Base-by-base conservation (phyloP, 805 yeast genomes). In the Ogataea paraovalis region DNA sequence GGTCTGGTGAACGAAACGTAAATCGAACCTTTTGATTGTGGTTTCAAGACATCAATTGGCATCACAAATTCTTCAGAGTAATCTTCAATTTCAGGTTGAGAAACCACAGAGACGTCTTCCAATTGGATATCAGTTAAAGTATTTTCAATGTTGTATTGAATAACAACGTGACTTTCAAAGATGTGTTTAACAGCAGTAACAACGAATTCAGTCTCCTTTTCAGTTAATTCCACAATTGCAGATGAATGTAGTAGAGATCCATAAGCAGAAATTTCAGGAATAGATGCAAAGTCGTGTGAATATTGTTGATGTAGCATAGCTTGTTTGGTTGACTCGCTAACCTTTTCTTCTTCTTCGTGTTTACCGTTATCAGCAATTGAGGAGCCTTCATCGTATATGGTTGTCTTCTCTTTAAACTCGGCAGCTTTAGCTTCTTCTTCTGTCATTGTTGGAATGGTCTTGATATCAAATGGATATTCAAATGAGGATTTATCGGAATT, bases 121-220 rank as follows among this genome's bases (percentile, higher is more conserved):
- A 92, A 74, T 33, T 86, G 79, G 47, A 84, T 79, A 58, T 85
- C 94, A 20, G 80, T 77, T 62, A 90, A 76, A 3, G 98, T 94
- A 71, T 94, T 94, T 49, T 84, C 78, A 54, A 94, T 79, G 54
- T 85, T 82, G 68, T 79, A 92, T 71, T 92, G 97, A 54, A 90
- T 68, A 28, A 83, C 80, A 52, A 92, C 80, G 59, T 86, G 83
- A 14, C 79, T 72, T 51, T 80, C 80, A 68, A 87, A 94, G 47
- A 91, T 69, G 65, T 91, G 98, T 67, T 88, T 91, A 47, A 87
- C 74, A 32, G 85, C 91, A 44, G 76, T 77, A 50, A 94, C 96
- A 39, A 89, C 91, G 66, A 90, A 89, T 69, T 94, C 99, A 51
- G 95, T 89, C 66, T 91, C 98, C 50, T 79, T 75, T 66, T 94